A percentile compares a stretch with the other conserved stretches of the same genome.
Conservation (phyloP, 768 basidiomycete species). For the Tricholoma bakamatsutake region DNA sequence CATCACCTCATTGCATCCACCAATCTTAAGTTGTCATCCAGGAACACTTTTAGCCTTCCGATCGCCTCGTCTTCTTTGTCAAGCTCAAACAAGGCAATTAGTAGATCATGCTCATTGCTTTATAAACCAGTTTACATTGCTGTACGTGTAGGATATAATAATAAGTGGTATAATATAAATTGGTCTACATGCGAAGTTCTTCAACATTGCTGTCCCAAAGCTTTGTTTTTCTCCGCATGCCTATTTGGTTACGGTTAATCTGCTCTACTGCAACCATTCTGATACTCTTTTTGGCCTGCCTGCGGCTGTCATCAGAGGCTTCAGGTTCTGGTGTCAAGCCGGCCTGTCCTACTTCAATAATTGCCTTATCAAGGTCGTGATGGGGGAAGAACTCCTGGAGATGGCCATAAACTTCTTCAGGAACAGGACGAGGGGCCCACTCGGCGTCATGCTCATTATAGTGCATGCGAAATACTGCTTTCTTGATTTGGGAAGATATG, state of each 20-base stretch:
- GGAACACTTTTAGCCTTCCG: conserved; percentile 23
- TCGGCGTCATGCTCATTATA: conserved; percentile 7
- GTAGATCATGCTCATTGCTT: not conserved
- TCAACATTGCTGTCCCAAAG: conserved; percentile 39
- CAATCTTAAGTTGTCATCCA: conserved; percentile 1
- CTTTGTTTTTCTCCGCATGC: conserved; percentile 29
- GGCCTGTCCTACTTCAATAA: conserved; percentile 55
- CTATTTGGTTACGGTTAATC: conserved; percentile 46
- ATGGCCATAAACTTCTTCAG: conserved; percentile 75
- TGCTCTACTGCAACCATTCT: conserved; percentile 76
- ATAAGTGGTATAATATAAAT: not conserved
- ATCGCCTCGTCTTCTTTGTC: not conserved
- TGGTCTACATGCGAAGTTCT: conserved; percentile 29
- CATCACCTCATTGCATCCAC: not conserved
- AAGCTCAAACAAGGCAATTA: not conserved
- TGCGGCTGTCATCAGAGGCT: conserved; percentile 6
- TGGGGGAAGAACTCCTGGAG: conserved; percentile 85
- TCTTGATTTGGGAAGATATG: conserved; percentile 5
- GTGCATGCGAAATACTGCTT: not conserved
- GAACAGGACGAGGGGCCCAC: conserved; percentile 53
- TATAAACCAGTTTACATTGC: not conserved
- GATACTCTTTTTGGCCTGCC: conserved; percentile 55
- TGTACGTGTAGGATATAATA: not conserved
- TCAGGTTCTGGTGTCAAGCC: conserved; percentile 23
- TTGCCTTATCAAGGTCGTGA: conserved; percentile 81